phyloP scores from a whole-genome alignment of 768 basidiomycete genomes.

The Mycena filopes region DNA sequence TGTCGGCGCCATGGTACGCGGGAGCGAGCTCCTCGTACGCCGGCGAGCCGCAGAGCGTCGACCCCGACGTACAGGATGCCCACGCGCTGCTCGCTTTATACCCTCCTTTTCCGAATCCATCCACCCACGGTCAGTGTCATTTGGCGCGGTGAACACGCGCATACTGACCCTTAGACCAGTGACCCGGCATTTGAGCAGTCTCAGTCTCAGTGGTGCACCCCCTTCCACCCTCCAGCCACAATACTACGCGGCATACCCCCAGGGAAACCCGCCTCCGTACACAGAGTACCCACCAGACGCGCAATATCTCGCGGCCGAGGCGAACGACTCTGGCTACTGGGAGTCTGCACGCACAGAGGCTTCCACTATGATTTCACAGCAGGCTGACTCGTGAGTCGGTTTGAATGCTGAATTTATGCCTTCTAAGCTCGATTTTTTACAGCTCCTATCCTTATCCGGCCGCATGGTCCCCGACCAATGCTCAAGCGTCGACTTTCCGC shows the following conservation, averaged over 20 bases:
- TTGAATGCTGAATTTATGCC: conserved; percentile 24
- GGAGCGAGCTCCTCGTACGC: conserved; percentile 21
- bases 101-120: conserved; percentile 81
- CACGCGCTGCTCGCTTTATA: conserved; percentile 75
- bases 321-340: conserved; percentile 71
- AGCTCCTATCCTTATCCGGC: conserved; percentile 51
- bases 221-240: conserved; percentile 73
- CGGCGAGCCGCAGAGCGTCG: conserved; percentile 38
- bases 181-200: conserved; percentile 69
- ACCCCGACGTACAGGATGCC: conserved; percentile 74
- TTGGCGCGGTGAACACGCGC: conserved; percentile 1
- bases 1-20: conserved; percentile 27
- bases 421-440: conserved; percentile 12
- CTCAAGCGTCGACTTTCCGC: conserved; percentile 61
- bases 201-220: conserved; percentile 67
- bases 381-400: conserved; percentile 58
- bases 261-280: conserved; percentile 64
- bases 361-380: conserved; percentile 66
- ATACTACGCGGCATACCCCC: conserved; percentile 54
- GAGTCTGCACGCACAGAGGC: conserved; percentile 69
- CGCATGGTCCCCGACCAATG: conserved; percentile 53
- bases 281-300: conserved; percentile 76
- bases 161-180: conserved; percentile 51
- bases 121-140: conserved; percentile 69
- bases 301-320: conserved; percentile 62